These are phyloP conservation scores for Cucurbita maxima DNA, from an alignment of 306 rosid genomes.

Conservation along the genomic window DNA sequence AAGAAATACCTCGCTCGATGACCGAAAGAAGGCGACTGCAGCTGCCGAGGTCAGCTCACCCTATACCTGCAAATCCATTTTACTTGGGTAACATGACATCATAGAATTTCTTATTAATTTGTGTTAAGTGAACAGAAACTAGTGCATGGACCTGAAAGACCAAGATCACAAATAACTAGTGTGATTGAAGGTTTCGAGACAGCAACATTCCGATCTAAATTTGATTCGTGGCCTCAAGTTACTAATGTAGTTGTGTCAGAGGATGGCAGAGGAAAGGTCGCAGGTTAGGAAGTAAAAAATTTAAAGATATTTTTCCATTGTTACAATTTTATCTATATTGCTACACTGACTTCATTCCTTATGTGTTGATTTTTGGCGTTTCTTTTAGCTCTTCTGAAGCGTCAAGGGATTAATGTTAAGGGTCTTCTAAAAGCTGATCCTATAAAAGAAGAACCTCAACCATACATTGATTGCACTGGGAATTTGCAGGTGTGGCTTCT, in stretches of 20 bases:
- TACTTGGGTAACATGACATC: conserved; percentile 4
- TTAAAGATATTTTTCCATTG: conserved; percentile 1
- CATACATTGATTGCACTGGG: conserved; percentile 94
- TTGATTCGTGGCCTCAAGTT: conserved; percentile 77
- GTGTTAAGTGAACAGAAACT: conserved; percentile 41
- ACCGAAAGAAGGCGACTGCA: conserved; percentile 66
- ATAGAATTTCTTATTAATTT: background rate
- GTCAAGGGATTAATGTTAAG: conserved; percentile 97
- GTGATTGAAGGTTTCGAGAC: conserved; percentile 96
- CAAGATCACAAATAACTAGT: conserved; percentile 58
- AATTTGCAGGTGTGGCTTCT: conserved; percentile 52
- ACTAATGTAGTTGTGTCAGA: conserved; percentile 47
- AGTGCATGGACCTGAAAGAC: conserved; percentile 31
- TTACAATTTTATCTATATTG: background rate
- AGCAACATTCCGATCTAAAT: conserved; percentile 76
- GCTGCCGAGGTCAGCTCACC: conserved; percentile 59
- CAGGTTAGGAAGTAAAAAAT: conserved; percentile 54
- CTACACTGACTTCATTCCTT: background rate
- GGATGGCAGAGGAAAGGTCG: conserved; percentile 99
- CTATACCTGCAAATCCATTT: conserved; percentile 10
- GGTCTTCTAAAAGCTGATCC: conserved; percentile 85
- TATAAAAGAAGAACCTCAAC: conserved; percentile 85
- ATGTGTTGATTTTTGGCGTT: conserved; percentile 6
- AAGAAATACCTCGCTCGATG: conserved; percentile 78
- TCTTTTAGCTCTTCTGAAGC: conserved; percentile 74